These are phyloP conservation scores for Brassica hybrid DNA, from an alignment of 441 rosid species.

Conservation along the genomic window DNA sequence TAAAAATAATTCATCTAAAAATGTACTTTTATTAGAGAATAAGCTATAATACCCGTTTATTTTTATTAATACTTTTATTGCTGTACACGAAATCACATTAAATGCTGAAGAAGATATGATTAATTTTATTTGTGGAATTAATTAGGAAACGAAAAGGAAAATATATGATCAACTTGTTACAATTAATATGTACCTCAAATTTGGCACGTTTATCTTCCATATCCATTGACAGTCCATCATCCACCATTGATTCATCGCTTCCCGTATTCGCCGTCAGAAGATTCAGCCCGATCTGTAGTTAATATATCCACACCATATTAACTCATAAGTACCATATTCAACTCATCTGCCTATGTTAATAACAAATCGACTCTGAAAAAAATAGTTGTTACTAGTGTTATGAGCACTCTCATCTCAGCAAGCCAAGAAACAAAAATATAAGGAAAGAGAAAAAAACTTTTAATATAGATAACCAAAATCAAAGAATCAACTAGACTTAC, in stretches of 20 bases:
- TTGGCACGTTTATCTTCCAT: constrained; percentile 67
- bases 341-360: not conserved
- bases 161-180: not conserved
- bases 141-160: not conserved
- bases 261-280: constrained; percentile 75
- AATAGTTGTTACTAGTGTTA: constrained; percentile 5
- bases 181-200: constrained; percentile 54
- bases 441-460: not conserved
- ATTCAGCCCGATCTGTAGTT: constrained; percentile 70
- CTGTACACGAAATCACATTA: constrained; percentile 4
- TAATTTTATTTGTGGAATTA: not conserved
- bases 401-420: constrained; percentile 25
- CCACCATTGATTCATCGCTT: constrained; percentile 89
- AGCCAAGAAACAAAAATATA: constrained; percentile 4
- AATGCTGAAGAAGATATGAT: not conserved
- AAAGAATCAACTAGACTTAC: constrained; percentile 47
- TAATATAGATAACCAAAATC: too few species aligned
- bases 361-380: not conserved
- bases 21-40: not conserved
- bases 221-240: constrained; percentile 73
- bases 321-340: constrained; percentile 22
- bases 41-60: not conserved
- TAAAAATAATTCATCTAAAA: not conserved
- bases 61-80: not conserved
- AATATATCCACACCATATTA: not conserved